Conservation (phyloP, 2,329 filamentous ascomycete genomes). For the Proliferodiscus dingleyae region DNA sequence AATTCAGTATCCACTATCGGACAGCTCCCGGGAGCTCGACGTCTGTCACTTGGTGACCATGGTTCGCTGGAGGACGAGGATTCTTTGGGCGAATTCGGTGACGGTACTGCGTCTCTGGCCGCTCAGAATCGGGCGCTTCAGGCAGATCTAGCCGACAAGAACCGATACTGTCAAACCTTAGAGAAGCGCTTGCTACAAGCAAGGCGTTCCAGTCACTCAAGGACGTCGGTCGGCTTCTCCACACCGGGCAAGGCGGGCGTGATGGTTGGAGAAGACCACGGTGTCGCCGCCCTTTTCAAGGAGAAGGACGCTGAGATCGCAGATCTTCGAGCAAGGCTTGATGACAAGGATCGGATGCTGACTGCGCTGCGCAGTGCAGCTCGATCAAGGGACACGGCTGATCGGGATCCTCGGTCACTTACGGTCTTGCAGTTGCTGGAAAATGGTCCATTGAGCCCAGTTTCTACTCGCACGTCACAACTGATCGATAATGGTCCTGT, state of each 20-base stretch:
- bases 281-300: slow-evolving; percentile 64
- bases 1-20: slow-evolving; percentile 45
- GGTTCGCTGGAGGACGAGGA: slow-evolving; percentile 55
- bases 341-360: slow-evolving; percentile 95
- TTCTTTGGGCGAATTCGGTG: slow-evolving; percentile 74
- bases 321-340: slow-evolving; percentile 80
- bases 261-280: slow-evolving; percentile 74
- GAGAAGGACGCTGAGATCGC: slow-evolving; percentile 93
- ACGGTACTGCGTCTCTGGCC: slow-evolving; percentile 74
- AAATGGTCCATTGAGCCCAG: slow-evolving; percentile 27
- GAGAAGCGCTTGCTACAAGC: slow-evolving; percentile 92
- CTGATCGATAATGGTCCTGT: slow-evolving; percentile 19
- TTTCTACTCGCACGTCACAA: slow-evolving; percentile 27
- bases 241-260: slow-evolving; percentile 53
- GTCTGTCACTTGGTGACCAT: slow-evolving; percentile 22
- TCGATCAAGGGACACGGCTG: slow-evolving; percentile 78
- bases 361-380: slow-evolving; percentile 78
- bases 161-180: slow-evolving; percentile 88
- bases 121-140: slow-evolving; percentile 91
- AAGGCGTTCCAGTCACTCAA: slow-evolving; percentile 80
- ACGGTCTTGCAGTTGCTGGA: slow-evolving; percentile 14
- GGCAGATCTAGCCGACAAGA: slow-evolving; percentile 94
- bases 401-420: slow-evolving; percentile 38
- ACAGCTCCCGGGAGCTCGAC: slow-evolving; percentile 19
- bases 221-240: slow-evolving; percentile 71